These are phyloP conservation scores for Wallemia mellicola DNA, from an alignment of 1,284 basidiomycete genomes.

Conservation along the genomic window DNA sequence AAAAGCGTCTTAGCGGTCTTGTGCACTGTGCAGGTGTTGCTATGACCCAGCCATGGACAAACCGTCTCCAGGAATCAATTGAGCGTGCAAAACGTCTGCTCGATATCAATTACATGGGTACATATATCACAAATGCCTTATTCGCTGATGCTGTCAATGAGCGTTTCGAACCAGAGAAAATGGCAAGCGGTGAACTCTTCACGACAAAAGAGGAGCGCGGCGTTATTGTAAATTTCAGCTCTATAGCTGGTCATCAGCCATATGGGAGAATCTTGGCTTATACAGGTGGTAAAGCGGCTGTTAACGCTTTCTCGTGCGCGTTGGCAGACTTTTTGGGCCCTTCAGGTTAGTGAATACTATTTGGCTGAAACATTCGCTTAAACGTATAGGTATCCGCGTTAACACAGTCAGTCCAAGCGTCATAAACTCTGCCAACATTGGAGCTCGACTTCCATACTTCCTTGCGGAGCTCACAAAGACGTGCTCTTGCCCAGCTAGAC, in stretches of 20 bases:
- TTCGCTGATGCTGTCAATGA: constrained; percentile 15
- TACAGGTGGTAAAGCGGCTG: constrained; percentile 14
- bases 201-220: constrained; percentile 13
- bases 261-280: constrained; percentile 13
- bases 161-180: constrained; percentile 8
- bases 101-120: constrained; percentile 14
- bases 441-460: constrained; percentile 7
- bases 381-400: constrained; percentile 11
- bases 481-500: constrained; percentile 13
- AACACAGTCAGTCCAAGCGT: constrained; percentile 14
- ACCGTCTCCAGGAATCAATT: constrained; percentile 8
- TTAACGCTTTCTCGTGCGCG: constrained; percentile 12
- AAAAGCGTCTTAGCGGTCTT: constrained; percentile 10
- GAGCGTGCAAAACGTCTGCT: constrained; percentile 14
- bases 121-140: constrained; percentile 13
- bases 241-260: constrained; percentile 11
- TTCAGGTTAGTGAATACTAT: constrained; percentile 6
- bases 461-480: constrained; percentile 10
- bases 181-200: constrained; percentile 7
- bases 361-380: too few relatives aligned
- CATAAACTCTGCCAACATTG: constrained; percentile 13
- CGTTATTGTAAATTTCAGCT: constrained; percentile 15
- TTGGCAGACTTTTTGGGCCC: constrained; percentile 14
- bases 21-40: constrained; percentile 15
- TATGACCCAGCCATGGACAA: constrained; percentile 3